Evolutionary conservation across 352 stramenopile species (phyloP).

Genomic region (Pythium periplocum): DNA sequence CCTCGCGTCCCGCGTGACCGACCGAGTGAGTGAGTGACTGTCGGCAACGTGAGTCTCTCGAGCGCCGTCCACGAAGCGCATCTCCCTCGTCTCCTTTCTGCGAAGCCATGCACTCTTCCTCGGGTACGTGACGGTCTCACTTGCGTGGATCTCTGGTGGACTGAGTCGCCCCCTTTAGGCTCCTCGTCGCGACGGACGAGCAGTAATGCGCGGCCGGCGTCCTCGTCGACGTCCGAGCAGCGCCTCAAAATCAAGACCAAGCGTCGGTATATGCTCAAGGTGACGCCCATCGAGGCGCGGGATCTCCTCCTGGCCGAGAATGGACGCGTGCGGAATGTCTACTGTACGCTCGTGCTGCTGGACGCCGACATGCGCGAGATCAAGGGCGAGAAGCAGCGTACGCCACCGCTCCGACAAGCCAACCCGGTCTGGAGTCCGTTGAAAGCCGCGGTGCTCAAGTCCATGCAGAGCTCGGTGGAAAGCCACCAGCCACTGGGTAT

Average conservation of each 20-base stretch:
- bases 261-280: constrained; percentile 76
- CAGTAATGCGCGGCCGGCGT: constrained; percentile 11
- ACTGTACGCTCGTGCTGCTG: constrained; percentile 79
- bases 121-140: no score
- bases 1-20: no score
- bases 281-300: constrained; percentile 78
- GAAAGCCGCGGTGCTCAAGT: constrained; percentile 74
- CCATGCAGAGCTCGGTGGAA: constrained; percentile 70
- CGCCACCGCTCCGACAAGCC: constrained; percentile 45
- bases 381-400: constrained; percentile 85
- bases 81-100: no score
- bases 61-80: no score
- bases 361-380: constrained; percentile 84
- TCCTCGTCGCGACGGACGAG: background rate
- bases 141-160: no score
- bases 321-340: constrained; percentile 57
- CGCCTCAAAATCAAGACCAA: constrained; percentile 51
- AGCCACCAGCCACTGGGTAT: constrained; percentile 84
- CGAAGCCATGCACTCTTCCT: no score
- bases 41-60: no score
- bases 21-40: no score
- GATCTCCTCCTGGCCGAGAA: constrained; percentile 63
- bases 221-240: constrained; percentile 12
- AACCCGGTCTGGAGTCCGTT: constrained; percentile 81
- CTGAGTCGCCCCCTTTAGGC: background rate